A percentile compares a stretch with the other conserved stretches of the same genome.
phyloP scores from a whole-genome alignment of 2,329 filamentous ascomycete genomes.

The Xylaria polymorpha region DNA sequence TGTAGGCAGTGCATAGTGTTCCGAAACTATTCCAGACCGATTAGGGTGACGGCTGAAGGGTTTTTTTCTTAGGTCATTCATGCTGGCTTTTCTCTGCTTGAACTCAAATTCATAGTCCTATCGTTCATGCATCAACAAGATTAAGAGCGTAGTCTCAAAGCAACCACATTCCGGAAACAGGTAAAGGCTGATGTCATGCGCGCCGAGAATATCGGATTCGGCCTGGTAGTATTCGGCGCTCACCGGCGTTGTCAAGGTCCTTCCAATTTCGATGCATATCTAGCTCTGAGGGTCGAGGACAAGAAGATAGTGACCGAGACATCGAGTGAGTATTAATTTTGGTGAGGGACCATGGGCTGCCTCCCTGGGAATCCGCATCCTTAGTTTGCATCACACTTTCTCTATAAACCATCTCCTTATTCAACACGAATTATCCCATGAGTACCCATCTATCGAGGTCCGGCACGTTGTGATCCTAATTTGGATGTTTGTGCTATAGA shows the following conservation, averaged over 20 bases:
- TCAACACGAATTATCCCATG: background rate
- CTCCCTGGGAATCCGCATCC: background rate
- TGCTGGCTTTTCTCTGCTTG: background rate
- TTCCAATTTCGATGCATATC: constrained; percentile 9
- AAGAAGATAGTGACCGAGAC: background rate
- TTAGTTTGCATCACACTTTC: background rate
- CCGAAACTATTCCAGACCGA: background rate
- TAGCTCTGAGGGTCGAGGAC: background rate
- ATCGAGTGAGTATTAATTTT: background rate
- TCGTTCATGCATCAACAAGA: background rate
- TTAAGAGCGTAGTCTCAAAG: constrained; percentile 2
- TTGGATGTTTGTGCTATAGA: background rate
- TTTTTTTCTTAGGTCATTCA: background rate
- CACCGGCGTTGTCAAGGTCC: background rate
- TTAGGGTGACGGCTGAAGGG: background rate
- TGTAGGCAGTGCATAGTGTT: too few species aligned
- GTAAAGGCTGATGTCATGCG: constrained; percentile 10
- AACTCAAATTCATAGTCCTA: background rate
- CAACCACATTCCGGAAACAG: constrained; percentile 21
- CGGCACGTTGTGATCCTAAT: background rate
- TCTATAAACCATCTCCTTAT: background rate
- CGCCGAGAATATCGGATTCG: constrained; percentile 2
- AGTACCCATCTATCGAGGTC: background rate
- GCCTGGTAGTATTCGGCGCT: constrained; percentile 17
- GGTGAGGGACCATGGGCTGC: background rate